Evolutionary conservation across 495 filamentous ascomycete genomes (phyloP).

Genomic region (Rhizodiscina lignyota): DNA sequence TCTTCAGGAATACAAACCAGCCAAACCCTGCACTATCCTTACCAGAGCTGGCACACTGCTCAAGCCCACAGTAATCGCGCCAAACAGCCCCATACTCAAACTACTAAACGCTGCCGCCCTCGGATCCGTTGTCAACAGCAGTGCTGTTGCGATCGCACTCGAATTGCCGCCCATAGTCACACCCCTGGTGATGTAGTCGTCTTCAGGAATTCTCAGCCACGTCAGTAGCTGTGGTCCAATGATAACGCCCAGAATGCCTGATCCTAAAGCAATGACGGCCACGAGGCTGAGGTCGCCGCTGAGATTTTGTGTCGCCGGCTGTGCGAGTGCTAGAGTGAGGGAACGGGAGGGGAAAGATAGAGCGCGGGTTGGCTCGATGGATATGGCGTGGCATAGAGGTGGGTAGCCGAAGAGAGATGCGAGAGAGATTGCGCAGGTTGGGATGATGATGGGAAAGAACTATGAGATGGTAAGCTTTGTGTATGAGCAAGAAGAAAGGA

Average conservation of each 20-base stretch:
- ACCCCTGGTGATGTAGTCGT: constrained; percentile 39
- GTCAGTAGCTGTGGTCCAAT: constrained; percentile 26
- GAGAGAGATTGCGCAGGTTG: constrained; percentile 27
- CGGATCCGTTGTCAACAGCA: constrained; percentile 32
- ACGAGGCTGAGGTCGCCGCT: constrained; percentile 34
- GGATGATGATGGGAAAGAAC: constrained; percentile 30
- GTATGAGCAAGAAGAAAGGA: neutral
- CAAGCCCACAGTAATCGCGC: constrained; percentile 33
- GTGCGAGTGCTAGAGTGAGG: constrained; percentile 35
- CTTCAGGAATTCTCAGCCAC: constrained; percentile 30
- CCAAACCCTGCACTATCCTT: constrained; percentile 9
- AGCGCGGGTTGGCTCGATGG: constrained; percentile 26
- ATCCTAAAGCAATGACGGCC: constrained; percentile 34
- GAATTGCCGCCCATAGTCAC: constrained; percentile 37
- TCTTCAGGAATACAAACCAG: too few relatives aligned
- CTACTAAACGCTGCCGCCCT: constrained; percentile 36
- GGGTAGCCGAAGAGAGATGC: constrained; percentile 35
- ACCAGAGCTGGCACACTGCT: constrained; percentile 28
- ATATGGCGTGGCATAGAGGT: constrained; percentile 26
- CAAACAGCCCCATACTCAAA: constrained; percentile 37
- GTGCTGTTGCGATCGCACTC: constrained; percentile 34
- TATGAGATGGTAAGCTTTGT: too few relatives aligned
- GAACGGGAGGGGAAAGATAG: constrained; percentile 33
- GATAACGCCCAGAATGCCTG: constrained; percentile 34
- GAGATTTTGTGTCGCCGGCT: constrained; percentile 29